These are phyloP conservation scores for Tolypocladium tropicale DNA, from an alignment of 2,329 filamentous ascomycete genomes.

Conservation along the genomic window DNA sequence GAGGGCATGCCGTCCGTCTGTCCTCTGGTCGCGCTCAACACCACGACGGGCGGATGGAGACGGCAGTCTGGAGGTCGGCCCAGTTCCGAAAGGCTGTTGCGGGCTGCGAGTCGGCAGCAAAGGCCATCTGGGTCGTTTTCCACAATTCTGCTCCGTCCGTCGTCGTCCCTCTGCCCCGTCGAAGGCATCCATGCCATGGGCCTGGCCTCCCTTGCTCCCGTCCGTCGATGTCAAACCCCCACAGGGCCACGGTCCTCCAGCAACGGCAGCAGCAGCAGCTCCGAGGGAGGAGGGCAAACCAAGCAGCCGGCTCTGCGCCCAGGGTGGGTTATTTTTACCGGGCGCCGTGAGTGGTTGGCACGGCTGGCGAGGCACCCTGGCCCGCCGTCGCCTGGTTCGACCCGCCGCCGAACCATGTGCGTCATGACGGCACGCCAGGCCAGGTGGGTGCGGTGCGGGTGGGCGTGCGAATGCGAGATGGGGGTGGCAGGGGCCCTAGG, in stretches of 20 bases:
- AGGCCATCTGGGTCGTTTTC: neutral
- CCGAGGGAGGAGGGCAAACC: neutral
- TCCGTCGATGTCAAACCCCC: neutral
- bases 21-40: neutral
- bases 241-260: neutral
- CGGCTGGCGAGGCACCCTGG: conserved; percentile 1
- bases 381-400: conserved; percentile 1
- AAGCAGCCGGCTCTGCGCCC: conserved; percentile 2
- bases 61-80: neutral
- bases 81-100: neutral
- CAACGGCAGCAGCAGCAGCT: no score
- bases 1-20: neutral
- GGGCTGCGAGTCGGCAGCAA: neutral
- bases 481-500: neutral
- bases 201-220: neutral
- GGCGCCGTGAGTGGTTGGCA: conserved; percentile 2
- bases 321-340: conserved; percentile 21
- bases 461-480: no score
- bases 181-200: neutral
- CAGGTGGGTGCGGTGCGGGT: neutral
- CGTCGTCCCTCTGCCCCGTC: neutral
- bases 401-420: conserved; percentile 12
- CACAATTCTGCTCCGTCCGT: neutral
- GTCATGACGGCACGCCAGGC: conserved; percentile 10
- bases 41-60: neutral